Conservation (phyloP, 176 grass and related monocot species). For the Carex pumila region DNA sequence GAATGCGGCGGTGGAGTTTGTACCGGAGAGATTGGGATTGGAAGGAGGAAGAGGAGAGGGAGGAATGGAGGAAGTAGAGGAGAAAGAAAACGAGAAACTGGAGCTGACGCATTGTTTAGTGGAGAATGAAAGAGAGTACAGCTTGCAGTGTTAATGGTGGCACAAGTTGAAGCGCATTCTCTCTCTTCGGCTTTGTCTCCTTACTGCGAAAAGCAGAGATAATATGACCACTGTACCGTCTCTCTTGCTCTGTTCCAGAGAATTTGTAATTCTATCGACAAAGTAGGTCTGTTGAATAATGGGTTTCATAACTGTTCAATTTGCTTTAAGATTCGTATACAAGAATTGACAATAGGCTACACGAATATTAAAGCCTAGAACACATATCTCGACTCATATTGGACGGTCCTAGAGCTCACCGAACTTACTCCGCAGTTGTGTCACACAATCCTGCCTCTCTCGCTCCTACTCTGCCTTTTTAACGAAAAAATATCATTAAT, state of each 20-base stretch:
- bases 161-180: slow-evolving; percentile 4
- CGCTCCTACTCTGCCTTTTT: not conserved
- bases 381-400: too few relatives aligned
- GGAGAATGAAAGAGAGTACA: not conserved
- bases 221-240: not conserved
- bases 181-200: not conserved
- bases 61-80: slow-evolving; percentile 19
- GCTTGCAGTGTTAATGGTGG: slow-evolving; percentile 7
- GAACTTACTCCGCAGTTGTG: too few relatives aligned
- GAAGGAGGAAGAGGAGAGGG: slow-evolving; percentile 18
- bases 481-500: too few relatives aligned
- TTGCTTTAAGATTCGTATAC: too few relatives aligned
- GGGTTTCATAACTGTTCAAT: too few relatives aligned
- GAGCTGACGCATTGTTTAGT: slow-evolving; percentile 25
- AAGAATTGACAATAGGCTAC: too few relatives aligned
- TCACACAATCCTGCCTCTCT: not conserved
- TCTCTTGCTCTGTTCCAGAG: not conserved
- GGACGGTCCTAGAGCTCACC: too few relatives aligned
- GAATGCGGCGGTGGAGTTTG: not conserved
- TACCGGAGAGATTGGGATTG: not conserved
- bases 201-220: not conserved
- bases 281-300: too few relatives aligned
- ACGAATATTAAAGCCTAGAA: too few relatives aligned
- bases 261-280: not conserved
- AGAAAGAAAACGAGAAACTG: slow-evolving; percentile 1